Base-by-base conservation (phyloP, 2,329 filamentous ascomycete genomes). In the Fusarium sp. region DNA sequence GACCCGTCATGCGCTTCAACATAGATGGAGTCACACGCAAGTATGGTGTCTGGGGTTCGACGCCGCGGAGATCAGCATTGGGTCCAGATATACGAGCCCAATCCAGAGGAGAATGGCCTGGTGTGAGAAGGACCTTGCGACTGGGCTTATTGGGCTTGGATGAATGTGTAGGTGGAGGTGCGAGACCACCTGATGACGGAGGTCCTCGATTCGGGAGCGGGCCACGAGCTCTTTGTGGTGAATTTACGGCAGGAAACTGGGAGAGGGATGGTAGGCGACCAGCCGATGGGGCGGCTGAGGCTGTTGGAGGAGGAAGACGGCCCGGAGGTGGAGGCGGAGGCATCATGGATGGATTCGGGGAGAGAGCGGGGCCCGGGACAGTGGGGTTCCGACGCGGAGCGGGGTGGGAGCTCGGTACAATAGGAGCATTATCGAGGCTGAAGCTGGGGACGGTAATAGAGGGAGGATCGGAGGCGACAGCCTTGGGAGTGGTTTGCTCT, bases 81-180 rank as follows among this genome's bases (percentile, higher is more conserved):
- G 91, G 90, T 23, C 86, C 85, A 3, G 89, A 88, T 2, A 97
- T 88, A 9, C 92, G 90, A 15, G 96, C 96, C 96, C 96, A 99
- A 87, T 99, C 96, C 15, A 99, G 90, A 0, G 96, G 95, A 4
- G 94, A 97, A 84, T 95, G 95, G 35, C 96, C 95, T 0, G 96
- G 96, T n/a, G 90, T 88, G 7, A 99, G 89, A 12, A 92, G 86
- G 7, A 98, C 93, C 77, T 95, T 93, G 80, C 87, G 88, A 14
- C 85, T 88, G 7, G 87, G 86, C 76, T 89, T 90, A 27, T 81
- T 69, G 4, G 88, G 87, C 63, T 84, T 85, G 44, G 82, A 78
- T 35, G 80, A 82, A 77, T 86, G 87, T 17, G 87, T 85, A 0
- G 88, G 87, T 0, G 89, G 88, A 0, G 86, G 88, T 2, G 86